These are phyloP conservation scores for Pseudisothecium myosuroides DNA, from an alignment of 225 moss, liverwort and hornwort species.

Conservation along the genomic window DNA sequence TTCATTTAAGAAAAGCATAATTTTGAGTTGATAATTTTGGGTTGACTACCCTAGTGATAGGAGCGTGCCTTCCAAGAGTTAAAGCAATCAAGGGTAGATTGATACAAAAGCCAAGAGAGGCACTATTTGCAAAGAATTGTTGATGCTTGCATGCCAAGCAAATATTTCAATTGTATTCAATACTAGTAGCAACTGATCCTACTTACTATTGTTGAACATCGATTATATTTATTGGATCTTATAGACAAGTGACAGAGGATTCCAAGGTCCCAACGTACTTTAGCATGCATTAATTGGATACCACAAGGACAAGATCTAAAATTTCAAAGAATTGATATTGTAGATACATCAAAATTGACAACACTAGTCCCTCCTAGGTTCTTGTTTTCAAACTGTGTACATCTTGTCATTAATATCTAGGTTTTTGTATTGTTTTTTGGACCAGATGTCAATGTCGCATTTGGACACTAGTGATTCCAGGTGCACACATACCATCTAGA, in stretches of 20 bases:
- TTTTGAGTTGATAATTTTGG: neutral
- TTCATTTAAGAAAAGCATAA: neutral
- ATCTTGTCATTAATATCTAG: neutral
- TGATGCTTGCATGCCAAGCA: neutral
- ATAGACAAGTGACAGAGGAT: accelerated
- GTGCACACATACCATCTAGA: neutral
- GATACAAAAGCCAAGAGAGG: neutral
- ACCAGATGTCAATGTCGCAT: neutral
- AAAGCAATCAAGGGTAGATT: neutral
- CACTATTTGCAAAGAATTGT: accelerated
- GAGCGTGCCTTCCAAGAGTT: accelerated
- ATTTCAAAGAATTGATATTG: neutral
- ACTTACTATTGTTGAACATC: neutral
- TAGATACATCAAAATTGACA: neutral
- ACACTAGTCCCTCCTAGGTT: neutral
- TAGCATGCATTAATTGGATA: neutral
- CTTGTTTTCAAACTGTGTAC: neutral
- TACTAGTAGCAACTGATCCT: neutral
- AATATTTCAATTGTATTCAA: neutral
- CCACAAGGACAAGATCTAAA: neutral
- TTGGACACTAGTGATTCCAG: neutral
- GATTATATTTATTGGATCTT: neutral
- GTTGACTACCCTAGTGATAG: neutral
- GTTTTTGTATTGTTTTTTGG: accelerated
- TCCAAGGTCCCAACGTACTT: neutral